Conservation (phyloP, 2,329 filamentous ascomycete species). For the Botrytis cinerea region DNA sequence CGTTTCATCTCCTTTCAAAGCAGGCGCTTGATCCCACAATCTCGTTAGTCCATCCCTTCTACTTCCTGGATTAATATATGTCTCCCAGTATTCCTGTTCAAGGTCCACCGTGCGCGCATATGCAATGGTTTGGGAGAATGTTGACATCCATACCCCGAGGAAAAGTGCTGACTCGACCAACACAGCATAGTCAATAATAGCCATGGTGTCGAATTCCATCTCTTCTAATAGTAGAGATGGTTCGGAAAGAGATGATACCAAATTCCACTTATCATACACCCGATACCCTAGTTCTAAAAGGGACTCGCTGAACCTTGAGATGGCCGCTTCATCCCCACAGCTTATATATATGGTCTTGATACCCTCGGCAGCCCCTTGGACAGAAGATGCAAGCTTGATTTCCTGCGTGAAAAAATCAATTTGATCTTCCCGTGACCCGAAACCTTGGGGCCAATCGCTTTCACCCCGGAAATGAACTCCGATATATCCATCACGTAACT, state of each 20-base stretch:
- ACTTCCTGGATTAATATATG: conserved; percentile 32
- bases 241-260: not conserved
- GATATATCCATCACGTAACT: conserved; percentile 31
- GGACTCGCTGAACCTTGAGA: conserved; percentile 28
- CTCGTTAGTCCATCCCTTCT: conserved; percentile 15
- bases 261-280: conserved; percentile 32
- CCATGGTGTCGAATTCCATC: conserved; percentile 31
- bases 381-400: conserved; percentile 25
- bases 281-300: conserved; percentile 28
- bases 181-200: conserved; percentile 33
- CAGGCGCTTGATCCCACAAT: conserved; percentile 18
- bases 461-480: conserved; percentile 36
- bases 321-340: conserved; percentile 31
- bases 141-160: conserved; percentile 32
- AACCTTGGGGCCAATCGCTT: conserved; percentile 31
- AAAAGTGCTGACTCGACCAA: conserved; percentile 31
- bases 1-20: conserved; percentile 30
- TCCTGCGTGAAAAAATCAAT: conserved; percentile 30
- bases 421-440: conserved; percentile 29
- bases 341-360: conserved; percentile 32
- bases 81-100: conserved; percentile 29
- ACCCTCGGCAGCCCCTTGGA: not conserved
- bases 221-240: conserved; percentile 21
- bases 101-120: conserved; percentile 31
- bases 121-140: conserved; percentile 32